phyloP scores from a whole-genome alignment of 768 basidiomycete genomes.

The Mycena kentingensis region DNA sequence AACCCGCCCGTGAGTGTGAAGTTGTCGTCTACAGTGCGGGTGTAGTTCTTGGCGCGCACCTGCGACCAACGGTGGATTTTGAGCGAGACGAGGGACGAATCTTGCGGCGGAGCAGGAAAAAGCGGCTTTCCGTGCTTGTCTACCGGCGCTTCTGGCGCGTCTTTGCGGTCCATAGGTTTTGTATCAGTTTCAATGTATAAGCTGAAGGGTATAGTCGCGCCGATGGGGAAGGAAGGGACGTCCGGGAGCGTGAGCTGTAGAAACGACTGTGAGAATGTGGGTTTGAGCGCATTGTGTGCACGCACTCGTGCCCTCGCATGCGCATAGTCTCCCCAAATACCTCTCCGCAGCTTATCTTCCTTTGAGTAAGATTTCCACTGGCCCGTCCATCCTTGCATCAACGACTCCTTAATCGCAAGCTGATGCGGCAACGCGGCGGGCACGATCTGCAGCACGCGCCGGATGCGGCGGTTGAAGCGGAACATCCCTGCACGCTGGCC shows the following conservation, averaged over 20 bases:
- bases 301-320: background rate
- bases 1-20: constrained; percentile 7
- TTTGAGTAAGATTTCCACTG: background rate
- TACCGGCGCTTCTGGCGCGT: constrained; percentile 3
- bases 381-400: constrained; percentile 4
- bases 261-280: background rate
- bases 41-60: background rate
- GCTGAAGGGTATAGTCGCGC: constrained; percentile 12
- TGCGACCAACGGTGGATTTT: background rate
- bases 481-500: background rate
- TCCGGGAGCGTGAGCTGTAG: constrained; percentile 9
- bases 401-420: background rate
- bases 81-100: constrained; percentile 7
- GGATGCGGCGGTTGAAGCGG: background rate
- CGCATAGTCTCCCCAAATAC: constrained; percentile 9
- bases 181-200: constrained; percentile 12
- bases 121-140: constrained; percentile 17
- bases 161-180: background rate
- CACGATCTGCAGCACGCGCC: background rate
- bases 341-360: background rate
- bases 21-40: background rate
- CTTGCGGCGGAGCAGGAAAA: constrained; percentile 10
- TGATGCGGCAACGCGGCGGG: constrained; percentile 1
- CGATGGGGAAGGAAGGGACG: constrained; percentile 8
- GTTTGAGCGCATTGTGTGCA: background rate